Evolutionary conservation across 768 basidiomycete genomes (phyloP).

Genomic region (Phlebiopsis flavidoalba): DNA sequence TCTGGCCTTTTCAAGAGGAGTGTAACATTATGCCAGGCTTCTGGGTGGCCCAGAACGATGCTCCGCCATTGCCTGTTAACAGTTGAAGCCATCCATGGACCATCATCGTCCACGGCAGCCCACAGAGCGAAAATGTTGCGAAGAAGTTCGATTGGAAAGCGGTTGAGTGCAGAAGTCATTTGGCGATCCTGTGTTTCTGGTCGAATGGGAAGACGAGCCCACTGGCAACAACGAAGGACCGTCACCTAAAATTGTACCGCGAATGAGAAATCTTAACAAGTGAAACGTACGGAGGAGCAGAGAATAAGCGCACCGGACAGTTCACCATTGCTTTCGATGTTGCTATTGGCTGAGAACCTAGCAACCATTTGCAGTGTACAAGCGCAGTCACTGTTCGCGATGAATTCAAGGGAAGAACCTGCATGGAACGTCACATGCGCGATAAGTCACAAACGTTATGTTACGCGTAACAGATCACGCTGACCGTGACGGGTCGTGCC

Average conservation of each 20-base stretch:
- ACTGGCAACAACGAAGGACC: no score
- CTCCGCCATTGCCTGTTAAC: conserved; percentile 11
- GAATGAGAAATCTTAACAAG: not conserved
- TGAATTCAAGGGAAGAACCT: no score
- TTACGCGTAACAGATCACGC: not conserved
- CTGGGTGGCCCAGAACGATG: conserved; percentile 4
- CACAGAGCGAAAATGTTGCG: conserved; percentile 5
- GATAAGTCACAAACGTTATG: not conserved
- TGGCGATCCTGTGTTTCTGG: not conserved
- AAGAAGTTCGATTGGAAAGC: conserved; percentile 10
- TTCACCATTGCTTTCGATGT: not conserved
- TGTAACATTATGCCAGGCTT: conserved; percentile 9
- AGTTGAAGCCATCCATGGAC: conserved; percentile 12
- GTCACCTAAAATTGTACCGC: no score
- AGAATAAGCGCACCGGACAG: no score
- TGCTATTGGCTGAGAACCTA: not conserved
- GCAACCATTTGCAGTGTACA: not conserved
- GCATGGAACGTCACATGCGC: not conserved
- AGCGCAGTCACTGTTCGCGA: no score
- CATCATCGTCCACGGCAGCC: conserved; percentile 11
- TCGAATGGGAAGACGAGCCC: not conserved
- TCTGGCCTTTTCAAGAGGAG: not conserved
- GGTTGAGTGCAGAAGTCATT: not conserved
- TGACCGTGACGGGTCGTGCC: not conserved
- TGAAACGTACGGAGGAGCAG: not conserved